These are phyloP conservation scores for Taphrina pruni DNA, from an alignment of 1,139 yeast species.

Conservation along the genomic window DNA sequence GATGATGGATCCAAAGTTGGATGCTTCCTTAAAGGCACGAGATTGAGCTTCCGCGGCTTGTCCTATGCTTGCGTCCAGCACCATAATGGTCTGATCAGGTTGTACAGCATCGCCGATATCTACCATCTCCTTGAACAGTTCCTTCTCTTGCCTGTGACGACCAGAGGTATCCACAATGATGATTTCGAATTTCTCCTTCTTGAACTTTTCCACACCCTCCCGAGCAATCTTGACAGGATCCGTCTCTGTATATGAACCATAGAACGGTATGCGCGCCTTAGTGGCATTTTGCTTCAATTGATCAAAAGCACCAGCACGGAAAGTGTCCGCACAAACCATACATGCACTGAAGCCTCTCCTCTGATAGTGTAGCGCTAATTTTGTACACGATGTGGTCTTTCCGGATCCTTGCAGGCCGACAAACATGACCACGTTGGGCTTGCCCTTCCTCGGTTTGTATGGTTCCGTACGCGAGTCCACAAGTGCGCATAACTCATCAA, in stretches of 20 bases:
- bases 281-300: constrained; percentile 97
- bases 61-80: constrained; percentile 95
- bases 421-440: constrained; percentile 82
- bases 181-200: constrained; percentile 86
- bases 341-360: constrained; percentile 94
- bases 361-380: constrained; percentile 91
- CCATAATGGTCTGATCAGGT: constrained; percentile 97
- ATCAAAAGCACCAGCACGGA: constrained; percentile 99
- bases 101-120: constrained; percentile 84
- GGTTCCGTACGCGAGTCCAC: constrained; percentile 73
- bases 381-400: constrained; percentile 96
- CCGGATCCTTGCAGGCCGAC: constrained; percentile 99
- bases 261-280: constrained; percentile 90
- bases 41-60: constrained; percentile 98
- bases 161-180: constrained; percentile 98
- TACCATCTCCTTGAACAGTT: constrained; percentile 90
- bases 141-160: constrained; percentile 94
- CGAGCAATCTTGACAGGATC: constrained; percentile 92
- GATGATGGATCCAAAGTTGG: constrained; percentile 93
- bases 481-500: constrained; percentile 84
- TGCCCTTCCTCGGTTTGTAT: constrained; percentile 84
- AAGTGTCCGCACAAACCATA: constrained; percentile 97
- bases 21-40: constrained; percentile 87
- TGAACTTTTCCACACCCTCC: constrained; percentile 91
- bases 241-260: constrained; percentile 92